Conservation (phyloP, 2,329 filamentous ascomycete genomes). For the Calycina herbarum region DNA sequence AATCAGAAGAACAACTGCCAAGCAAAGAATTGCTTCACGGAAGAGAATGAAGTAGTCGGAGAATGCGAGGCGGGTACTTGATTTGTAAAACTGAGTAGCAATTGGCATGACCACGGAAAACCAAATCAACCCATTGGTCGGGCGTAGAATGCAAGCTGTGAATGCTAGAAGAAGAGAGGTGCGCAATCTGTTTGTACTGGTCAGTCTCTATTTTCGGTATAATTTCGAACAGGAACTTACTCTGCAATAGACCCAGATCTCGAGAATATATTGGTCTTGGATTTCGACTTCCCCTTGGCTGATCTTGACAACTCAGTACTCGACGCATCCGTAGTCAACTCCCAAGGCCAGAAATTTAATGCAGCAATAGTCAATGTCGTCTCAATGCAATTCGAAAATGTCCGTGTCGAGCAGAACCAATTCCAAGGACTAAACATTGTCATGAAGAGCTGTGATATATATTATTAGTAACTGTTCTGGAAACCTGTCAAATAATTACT, state of each 20-base stretch:
- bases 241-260: slow-evolving; percentile 37
- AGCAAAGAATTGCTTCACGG: slow-evolving; percentile 65
- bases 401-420: slow-evolving; percentile 92
- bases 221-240: slow-evolving; percentile 25
- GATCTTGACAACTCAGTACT: slow-evolving; percentile 18
- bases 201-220: slow-evolving; percentile 11
- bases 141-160: slow-evolving; percentile 79
- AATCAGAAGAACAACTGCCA: slow-evolving; percentile 58
- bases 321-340: slow-evolving; percentile 49
- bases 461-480: slow-evolving; percentile 37
- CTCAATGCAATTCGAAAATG: slow-evolving; percentile 92
- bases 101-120: slow-evolving; percentile 60
- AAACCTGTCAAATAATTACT: background rate
- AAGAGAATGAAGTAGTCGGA: slow-evolving; percentile 51
- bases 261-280: slow-evolving; percentile 29
- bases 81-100: slow-evolving; percentile 45
- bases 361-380: slow-evolving; percentile 81
- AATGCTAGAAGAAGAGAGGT: slow-evolving; percentile 74
- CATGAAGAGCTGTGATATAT: slow-evolving; percentile 60
- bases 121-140: slow-evolving; percentile 90
- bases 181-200: slow-evolving; percentile 48
- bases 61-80: slow-evolving; percentile 38
- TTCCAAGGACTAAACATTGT: slow-evolving; percentile 84
- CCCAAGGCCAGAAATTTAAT: slow-evolving; percentile 85
- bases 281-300: slow-evolving; percentile 37